A percentile compares a stretch with the other conserved stretches of the same genome.
Evolutionary conservation across 768 basidiomycete genomes (phyloP).

Genomic region (Hemileccinum rubropunctum): DNA sequence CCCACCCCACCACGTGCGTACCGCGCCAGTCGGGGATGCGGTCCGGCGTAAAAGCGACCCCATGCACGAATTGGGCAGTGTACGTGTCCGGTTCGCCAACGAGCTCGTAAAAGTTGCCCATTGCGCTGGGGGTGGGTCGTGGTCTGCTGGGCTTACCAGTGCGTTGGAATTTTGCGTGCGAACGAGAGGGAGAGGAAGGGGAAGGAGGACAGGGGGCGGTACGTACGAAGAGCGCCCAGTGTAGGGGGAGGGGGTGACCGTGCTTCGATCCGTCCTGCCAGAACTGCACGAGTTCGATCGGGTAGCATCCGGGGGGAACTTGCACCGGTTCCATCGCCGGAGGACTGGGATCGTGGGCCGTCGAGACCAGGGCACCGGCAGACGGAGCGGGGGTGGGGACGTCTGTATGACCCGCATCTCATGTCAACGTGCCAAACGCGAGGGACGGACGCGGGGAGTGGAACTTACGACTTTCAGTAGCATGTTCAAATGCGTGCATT

Average conservation of each 20-base stretch:
- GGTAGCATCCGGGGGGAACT: conserved; percentile 16
- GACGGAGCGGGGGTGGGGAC: not conserved
- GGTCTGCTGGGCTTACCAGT: no score
- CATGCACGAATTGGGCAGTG: conserved; percentile 12
- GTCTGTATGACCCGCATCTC: no score
- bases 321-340: conserved; percentile 8
- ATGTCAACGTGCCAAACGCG: no score
- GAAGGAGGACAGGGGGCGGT: conserved; percentile 3
- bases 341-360: not conserved
- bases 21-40: conserved; percentile 24
- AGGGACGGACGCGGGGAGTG: no score
- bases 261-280: conserved; percentile 20
- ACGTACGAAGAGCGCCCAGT: conserved; percentile 33
- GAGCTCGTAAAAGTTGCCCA: conserved; percentile 27
- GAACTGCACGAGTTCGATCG: conserved; percentile 30
- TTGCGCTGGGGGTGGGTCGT: no score
- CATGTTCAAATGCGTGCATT: no score
- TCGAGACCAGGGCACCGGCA: not conserved
- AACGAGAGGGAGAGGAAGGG: not conserved
- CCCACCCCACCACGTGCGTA: conserved; percentile 22
- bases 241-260: conserved; percentile 14
- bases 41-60: conserved; percentile 7
- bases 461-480: no score
- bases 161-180: no score
- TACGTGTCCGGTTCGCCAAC: conserved; percentile 26